These are phyloP conservation scores for Fusarium nanum DNA, from an alignment of 2,329 filamentous ascomycete species.

Conservation along the genomic window DNA sequence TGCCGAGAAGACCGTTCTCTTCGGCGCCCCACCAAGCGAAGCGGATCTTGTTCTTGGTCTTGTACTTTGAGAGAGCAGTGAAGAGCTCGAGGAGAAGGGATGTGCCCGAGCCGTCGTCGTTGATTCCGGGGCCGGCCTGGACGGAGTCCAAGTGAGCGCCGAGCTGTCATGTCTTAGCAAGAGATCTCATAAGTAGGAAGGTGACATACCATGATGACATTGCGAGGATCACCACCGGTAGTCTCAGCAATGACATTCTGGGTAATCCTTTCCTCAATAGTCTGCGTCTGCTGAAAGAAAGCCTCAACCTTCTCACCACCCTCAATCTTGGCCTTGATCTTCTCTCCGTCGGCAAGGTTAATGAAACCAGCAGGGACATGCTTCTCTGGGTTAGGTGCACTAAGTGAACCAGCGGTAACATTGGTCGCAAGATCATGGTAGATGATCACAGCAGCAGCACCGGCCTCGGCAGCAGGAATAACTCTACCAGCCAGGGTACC, in stretches of 20 bases:
- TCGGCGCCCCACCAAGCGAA: conserved; percentile 43
- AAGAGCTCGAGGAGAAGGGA: conserved; percentile 38
- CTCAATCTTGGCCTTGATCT: conserved; percentile 53
- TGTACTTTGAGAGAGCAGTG: conserved; percentile 38
- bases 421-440: conserved; percentile 39
- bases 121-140: conserved; percentile 39
- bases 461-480: conserved; percentile 35
- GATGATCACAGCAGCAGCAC: conserved; percentile 36
- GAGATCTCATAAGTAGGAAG: not conserved
- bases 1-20: conserved; percentile 38
- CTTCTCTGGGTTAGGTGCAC: conserved; percentile 36
- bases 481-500: conserved; percentile 41
- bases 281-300: conserved; percentile 37
- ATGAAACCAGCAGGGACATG: conserved; percentile 38
- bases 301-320: conserved; percentile 52
- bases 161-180: conserved; percentile 7
- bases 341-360: conserved; percentile 53
- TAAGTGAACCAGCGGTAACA: conserved; percentile 38
- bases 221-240: conserved; percentile 29
- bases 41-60: conserved; percentile 44
- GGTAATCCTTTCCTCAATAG: conserved; percentile 40
- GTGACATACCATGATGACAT: conserved; percentile 36
- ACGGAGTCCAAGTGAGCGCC: conserved; percentile 38
- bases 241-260: conserved; percentile 41
- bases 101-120: conserved; percentile 36